These are phyloP conservation scores for Calcarisporium arbuscula DNA, from an alignment of 2,329 filamentous ascomycete species.

Conservation along the genomic window DNA sequence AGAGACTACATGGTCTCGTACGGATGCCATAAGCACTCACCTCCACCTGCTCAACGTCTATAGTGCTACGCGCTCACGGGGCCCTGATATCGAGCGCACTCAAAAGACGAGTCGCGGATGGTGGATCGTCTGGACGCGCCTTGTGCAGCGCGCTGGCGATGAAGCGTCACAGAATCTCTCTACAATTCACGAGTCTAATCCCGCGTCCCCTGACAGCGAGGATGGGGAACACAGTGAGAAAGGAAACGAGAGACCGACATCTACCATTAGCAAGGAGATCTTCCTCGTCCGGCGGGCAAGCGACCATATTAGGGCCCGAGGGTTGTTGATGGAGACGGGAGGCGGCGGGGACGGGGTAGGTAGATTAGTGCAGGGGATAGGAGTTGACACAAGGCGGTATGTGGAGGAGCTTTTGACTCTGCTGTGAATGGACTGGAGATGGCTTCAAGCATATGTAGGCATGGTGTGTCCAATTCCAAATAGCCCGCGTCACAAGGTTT, in stretches of 20 bases:
- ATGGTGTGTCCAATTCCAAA: too few species aligned
- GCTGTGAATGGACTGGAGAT: constrained; percentile 15
- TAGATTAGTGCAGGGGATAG: constrained; percentile 64
- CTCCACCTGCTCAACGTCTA: constrained; percentile 56
- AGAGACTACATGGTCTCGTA: constrained; percentile 45
- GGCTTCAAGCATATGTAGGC: too few species aligned
- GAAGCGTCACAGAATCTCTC: constrained; percentile 12
- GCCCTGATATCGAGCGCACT: constrained; percentile 51
- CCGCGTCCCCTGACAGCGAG: constrained; percentile 11
- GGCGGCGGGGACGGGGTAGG: constrained; percentile 50
- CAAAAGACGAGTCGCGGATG: constrained; percentile 61
- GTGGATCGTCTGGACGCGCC: constrained; percentile 63
- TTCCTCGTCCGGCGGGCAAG: constrained; percentile 55
- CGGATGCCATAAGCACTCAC: constrained; percentile 60
- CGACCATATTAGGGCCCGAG: constrained; percentile 46
- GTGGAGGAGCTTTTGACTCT: constrained; percentile 66
- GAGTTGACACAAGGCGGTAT: constrained; percentile 69
- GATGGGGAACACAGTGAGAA: not conserved
- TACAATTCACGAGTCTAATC: constrained; percentile 18
- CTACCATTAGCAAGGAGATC: constrained; percentile 47
- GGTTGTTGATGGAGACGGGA: constrained; percentile 28
- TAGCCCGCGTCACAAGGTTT: too few species aligned
- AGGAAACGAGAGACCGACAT: not conserved
- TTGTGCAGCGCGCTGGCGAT: constrained; percentile 33
- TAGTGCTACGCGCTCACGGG: constrained; percentile 31